phyloP scores from a whole-genome alignment of 2,329 filamentous ascomycete species.

The Fusarium brevicatenulatum region DNA sequence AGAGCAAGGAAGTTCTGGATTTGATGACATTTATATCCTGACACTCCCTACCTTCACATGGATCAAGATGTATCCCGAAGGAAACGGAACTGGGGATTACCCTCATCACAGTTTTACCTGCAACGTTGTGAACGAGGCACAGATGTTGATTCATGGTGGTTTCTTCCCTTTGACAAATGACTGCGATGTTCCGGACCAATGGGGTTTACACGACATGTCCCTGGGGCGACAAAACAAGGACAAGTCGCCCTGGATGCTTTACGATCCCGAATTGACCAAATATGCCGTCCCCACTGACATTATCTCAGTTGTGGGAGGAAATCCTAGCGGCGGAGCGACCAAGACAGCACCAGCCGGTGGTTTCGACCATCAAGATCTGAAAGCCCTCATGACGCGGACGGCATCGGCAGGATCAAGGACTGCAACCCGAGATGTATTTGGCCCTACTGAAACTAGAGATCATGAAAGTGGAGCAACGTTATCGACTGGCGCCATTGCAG shows the following conservation, averaged over 20 bases:
- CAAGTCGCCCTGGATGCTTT: constrained; percentile 61
- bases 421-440: constrained; percentile 58
- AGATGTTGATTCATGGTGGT: constrained; percentile 72
- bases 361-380: constrained; percentile 63
- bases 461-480: constrained; percentile 32
- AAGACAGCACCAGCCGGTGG: constrained; percentile 58
- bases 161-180: constrained; percentile 59
- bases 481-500: constrained; percentile 55
- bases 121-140: constrained; percentile 62
- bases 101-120: constrained; percentile 67
- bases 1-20: constrained; percentile 58
- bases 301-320: constrained; percentile 60
- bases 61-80: constrained; percentile 63
- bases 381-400: constrained; percentile 62
- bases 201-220: constrained; percentile 68
- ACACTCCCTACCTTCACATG: constrained; percentile 70
- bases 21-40: constrained; percentile 70
- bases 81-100: constrained; percentile 51
- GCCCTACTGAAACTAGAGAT: constrained; percentile 18
- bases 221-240: constrained; percentile 60
- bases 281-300: constrained; percentile 65
- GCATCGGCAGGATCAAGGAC: constrained; percentile 58
- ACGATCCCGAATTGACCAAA: constrained; percentile 57
- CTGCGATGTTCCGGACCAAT: constrained; percentile 63
- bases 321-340: constrained; percentile 62